Evolutionary conservation across 2,329 filamentous ascomycete species (phyloP).

Genomic region (Arthrobotrys sinensis): DNA sequence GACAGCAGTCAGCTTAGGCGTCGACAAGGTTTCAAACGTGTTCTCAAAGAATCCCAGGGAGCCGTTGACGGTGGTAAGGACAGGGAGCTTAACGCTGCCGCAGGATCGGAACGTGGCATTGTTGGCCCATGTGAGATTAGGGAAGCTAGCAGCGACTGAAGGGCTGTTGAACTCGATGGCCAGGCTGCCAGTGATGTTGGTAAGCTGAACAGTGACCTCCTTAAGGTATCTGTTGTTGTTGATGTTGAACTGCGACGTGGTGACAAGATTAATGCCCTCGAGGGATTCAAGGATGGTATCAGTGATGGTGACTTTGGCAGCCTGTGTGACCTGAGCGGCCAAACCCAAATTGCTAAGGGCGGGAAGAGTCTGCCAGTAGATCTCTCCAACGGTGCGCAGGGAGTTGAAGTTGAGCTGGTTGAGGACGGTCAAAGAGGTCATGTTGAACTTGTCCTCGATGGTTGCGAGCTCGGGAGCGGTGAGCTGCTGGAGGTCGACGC

Average conservation of each 20-base stretch:
- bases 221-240: slow-evolving; percentile 90
- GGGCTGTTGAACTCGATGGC: slow-evolving; percentile 86
- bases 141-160: slow-evolving; percentile 78
- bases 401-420: slow-evolving; percentile 77
- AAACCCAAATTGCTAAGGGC: slow-evolving; percentile 75
- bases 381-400: slow-evolving; percentile 77
- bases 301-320: slow-evolving; percentile 79
- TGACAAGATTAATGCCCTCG: slow-evolving; percentile 83
- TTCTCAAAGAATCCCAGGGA: slow-evolving; percentile 89
- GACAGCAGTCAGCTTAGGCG: slow-evolving; percentile 80
- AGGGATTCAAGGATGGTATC: slow-evolving; percentile 88
- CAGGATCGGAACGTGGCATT: slow-evolving; percentile 89
- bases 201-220: slow-evolving; percentile 81
- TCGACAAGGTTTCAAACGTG: slow-evolving; percentile 75
- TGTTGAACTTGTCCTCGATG: slow-evolving; percentile 79
- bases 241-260: slow-evolving; percentile 82
- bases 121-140: slow-evolving; percentile 82
- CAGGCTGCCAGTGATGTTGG: slow-evolving; percentile 80
- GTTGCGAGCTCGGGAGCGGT: slow-evolving; percentile 75
- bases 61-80: slow-evolving; percentile 80
- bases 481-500: slow-evolving; percentile 71
- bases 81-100: slow-evolving; percentile 80
- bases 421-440: slow-evolving; percentile 79
- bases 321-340: slow-evolving; percentile 77
- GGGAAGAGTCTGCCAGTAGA: slow-evolving; percentile 82